A percentile compares a stretch with the other conserved stretches of the same genome.
Evolutionary conservation across 805 yeast species (phyloP).

Genomic region (Candida tammaniensis): DNA sequence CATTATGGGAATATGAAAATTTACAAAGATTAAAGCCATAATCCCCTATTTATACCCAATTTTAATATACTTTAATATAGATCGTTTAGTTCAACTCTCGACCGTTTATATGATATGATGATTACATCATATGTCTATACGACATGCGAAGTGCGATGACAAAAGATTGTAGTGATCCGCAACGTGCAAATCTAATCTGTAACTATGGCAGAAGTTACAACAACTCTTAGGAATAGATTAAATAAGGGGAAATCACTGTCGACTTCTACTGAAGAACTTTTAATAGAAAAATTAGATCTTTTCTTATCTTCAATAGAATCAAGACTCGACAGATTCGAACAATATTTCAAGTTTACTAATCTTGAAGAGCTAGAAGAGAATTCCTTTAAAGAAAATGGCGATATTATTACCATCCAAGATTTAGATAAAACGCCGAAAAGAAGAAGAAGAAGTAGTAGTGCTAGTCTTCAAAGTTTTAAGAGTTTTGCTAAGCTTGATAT

Average conservation of each 20-base stretch:
- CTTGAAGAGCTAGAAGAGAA: constrained; percentile 15
- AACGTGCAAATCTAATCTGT: too few species aligned
- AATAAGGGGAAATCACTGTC: background rate
- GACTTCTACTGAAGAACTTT: constrained; percentile 33
- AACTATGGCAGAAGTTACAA: constrained; percentile 15
- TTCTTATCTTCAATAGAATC: constrained; percentile 43
- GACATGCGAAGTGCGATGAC: too few species aligned
- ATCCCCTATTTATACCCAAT: too few species aligned
- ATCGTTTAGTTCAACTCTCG: too few species aligned
- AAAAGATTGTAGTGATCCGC: background rate
- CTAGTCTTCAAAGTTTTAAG: constrained; percentile 27
- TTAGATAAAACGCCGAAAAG: background rate
- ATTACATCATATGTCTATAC: too few species aligned
- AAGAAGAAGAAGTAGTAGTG: constrained; percentile 25
- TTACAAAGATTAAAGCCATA: constrained; percentile 15
- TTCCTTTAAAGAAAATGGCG: background rate
- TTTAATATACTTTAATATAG: too few species aligned
- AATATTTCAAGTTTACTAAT: constrained; percentile 28
- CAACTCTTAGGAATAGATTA: constrained; percentile 11
- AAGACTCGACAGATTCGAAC: constrained; percentile 37
- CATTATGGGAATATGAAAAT: constrained; percentile 20
- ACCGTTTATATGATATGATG: too few species aligned
- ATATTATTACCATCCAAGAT: background rate
- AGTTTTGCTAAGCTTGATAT: constrained; percentile 32
- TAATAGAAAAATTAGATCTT: constrained; percentile 39